phyloP scores from a whole-genome alignment of 768 basidiomycete genomes.

The Termitomyces sp. region DNA sequence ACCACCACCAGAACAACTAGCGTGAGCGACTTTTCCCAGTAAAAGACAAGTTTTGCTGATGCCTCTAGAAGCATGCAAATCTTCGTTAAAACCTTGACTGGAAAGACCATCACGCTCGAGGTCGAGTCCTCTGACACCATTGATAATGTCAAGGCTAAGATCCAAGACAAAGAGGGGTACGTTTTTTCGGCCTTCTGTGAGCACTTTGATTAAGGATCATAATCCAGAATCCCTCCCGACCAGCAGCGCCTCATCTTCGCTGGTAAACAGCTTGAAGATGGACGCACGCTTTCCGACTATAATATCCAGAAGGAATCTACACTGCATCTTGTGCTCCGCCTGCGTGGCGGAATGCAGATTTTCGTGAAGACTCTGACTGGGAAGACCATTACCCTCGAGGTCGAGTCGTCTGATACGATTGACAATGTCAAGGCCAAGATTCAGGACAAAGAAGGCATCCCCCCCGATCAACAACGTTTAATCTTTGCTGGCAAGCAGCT shows the following conservation, averaged over 20 bases:
- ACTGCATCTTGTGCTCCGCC: constrained; percentile 4
- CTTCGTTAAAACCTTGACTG: constrained; percentile 14
- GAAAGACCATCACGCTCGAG: constrained; percentile 11
- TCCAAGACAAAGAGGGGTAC: constrained; percentile 10
- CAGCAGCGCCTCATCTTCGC: constrained; percentile 9
- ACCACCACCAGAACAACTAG: neutral
- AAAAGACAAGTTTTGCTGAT: neutral
- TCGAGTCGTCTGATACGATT: constrained; percentile 17
- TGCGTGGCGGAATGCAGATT: constrained; percentile 12
- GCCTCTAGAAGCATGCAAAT: constrained; percentile 13
- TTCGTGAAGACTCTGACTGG: constrained; percentile 28
- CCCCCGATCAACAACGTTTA: constrained; percentile 16
- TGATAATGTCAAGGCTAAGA: constrained; percentile 9
- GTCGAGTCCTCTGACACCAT: constrained; percentile 8
- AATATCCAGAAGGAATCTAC: constrained; percentile 8
- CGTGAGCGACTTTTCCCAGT: neutral
- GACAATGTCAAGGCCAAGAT: constrained; percentile 19
- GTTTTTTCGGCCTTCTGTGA: neutral
- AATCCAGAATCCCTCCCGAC: constrained; percentile 4
- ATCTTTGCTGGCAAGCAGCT: constrained; percentile 18
- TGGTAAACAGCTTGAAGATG: constrained; percentile 7
- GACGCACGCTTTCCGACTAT: constrained; percentile 4
- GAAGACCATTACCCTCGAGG: constrained; percentile 18
- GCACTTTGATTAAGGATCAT: neutral
- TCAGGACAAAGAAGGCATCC: constrained; percentile 23